Conservation (phyloP, 2,329 filamentous ascomycete genomes). For the Pezicula radicicola region DNA sequence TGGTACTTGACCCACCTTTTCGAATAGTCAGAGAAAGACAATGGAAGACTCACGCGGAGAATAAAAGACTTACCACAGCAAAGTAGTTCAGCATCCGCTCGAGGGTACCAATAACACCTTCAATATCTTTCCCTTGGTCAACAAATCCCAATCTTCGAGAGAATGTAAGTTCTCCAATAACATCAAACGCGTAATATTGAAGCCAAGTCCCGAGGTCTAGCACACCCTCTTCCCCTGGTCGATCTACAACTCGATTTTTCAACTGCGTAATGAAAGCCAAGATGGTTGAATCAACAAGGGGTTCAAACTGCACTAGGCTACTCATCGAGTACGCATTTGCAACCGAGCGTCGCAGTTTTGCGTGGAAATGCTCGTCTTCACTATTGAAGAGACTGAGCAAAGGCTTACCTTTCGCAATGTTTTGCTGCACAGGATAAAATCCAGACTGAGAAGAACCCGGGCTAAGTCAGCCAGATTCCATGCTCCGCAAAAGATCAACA, state of each 20-base stretch:
- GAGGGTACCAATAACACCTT: not conserved
- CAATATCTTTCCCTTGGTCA: slow-evolving; percentile 3
- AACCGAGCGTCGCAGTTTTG: slow-evolving; percentile 34
- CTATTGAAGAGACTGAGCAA: slow-evolving; percentile 29
- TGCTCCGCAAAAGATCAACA: not conserved
- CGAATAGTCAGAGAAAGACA: not conserved
- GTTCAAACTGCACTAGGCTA: slow-evolving; percentile 36
- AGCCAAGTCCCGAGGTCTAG: not conserved
- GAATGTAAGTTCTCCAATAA: slow-evolving; percentile 4
- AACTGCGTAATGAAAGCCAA: not conserved
- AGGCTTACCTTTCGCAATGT: not conserved
- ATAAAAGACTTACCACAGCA: not conserved
- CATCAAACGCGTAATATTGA: not conserved
- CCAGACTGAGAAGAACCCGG: not conserved
- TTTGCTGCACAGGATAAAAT: not conserved
- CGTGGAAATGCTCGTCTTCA: slow-evolving; percentile 37
- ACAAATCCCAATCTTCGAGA: slow-evolving; percentile 4
- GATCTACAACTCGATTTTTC: not conserved
- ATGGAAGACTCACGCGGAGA: not conserved
- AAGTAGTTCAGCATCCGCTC: not conserved
- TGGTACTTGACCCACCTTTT: not conserved
- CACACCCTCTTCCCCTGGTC: not conserved
- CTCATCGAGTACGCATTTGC: slow-evolving; percentile 38
- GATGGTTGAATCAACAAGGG: slow-evolving; percentile 33
- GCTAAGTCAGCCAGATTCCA: not conserved